These are phyloP conservation scores for Gonapodya prolifera DNA, from an alignment of 192 early-diverging fungal genomes.

Conservation along the genomic window DNA sequence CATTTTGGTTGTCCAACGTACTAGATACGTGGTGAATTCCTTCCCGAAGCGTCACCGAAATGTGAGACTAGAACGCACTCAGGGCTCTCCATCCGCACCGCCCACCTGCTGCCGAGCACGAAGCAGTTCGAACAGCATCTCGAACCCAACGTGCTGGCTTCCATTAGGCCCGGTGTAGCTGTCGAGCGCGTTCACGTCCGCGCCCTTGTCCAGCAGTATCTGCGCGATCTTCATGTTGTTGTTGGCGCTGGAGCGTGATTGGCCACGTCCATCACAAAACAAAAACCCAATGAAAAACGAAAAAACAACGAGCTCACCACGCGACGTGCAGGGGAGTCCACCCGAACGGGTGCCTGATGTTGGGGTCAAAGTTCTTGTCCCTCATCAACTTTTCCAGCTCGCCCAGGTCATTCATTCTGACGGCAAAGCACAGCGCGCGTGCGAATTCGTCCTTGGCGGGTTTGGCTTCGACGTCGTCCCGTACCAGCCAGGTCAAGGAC, in stretches of 20 bases:
- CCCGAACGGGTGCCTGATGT: constrained; percentile 2
- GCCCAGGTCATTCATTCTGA: neutral
- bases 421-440: neutral
- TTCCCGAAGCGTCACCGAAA: neutral
- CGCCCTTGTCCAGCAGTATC: neutral
- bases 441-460: neutral
- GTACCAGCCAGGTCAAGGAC: neutral
- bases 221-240: neutral
- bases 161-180: neutral
- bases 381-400: neutral
- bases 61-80: neutral
- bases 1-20: too few species aligned
- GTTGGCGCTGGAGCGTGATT: neutral
- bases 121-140: neutral
- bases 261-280: neutral
- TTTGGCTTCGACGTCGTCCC: neutral
- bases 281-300: neutral
- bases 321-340: constrained; percentile 3
- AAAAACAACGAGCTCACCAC: neutral
- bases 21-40: neutral
- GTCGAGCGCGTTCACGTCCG: neutral
- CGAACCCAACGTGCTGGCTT: neutral
- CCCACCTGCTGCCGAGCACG: constrained; percentile 1
- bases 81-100: neutral
- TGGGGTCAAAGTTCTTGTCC: neutral